Base-by-base conservation (phyloP, 73 alveolate genomes). In the Stentor roeselii region DNA sequence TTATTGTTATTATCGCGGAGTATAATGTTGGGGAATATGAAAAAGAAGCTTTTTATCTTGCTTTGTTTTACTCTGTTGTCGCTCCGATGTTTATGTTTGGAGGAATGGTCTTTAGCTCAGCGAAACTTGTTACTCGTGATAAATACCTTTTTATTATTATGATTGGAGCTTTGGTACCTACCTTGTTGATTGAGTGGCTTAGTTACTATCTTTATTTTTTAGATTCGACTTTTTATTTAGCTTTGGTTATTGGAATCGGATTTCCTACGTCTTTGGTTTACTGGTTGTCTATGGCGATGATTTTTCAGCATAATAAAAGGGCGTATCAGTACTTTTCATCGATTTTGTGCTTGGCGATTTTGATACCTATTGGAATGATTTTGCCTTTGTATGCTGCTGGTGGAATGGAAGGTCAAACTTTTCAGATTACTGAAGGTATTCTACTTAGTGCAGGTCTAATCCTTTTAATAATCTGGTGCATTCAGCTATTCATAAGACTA, bases 351-450 rank as follows among this genome's bases (percentile, higher is more conserved):
- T 34, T 67, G 14, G 34, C 34, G 27, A 40, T n/a, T 27, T 36
- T 67, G 14, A 67, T 67, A 21, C 80, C 80, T 0, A 36, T 67
- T 32, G 80, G 42, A 1, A 14, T 21, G 21, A 21, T 67, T 14
- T 67, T 36, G 80, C 80, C 80, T 67, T 67, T 67, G 34, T 67
- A 67, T 32, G 21, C 80, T 32, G 37, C 37, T 0, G n/a, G 41
- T 30, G 80, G 2, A 1, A 67, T 67, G 80, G 34, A 67, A 67
- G 34, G 42, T 67, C 14, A 15, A 0, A 67, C 80, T 21, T 67
- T 67, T 67, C 34, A 40, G 80, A 32, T 67, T 67, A 11, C 34
- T 21, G 14, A n/a, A 15, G 80, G 80, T 0, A 34, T 34, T 0
- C 27, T 67, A 0, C 41, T 21, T 32, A 30, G 21, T 40, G 80